These are phyloP conservation scores for Davidsoniella eucalypti DNA, from an alignment of 2,329 filamentous ascomycete genomes.

Conservation along the genomic window DNA sequence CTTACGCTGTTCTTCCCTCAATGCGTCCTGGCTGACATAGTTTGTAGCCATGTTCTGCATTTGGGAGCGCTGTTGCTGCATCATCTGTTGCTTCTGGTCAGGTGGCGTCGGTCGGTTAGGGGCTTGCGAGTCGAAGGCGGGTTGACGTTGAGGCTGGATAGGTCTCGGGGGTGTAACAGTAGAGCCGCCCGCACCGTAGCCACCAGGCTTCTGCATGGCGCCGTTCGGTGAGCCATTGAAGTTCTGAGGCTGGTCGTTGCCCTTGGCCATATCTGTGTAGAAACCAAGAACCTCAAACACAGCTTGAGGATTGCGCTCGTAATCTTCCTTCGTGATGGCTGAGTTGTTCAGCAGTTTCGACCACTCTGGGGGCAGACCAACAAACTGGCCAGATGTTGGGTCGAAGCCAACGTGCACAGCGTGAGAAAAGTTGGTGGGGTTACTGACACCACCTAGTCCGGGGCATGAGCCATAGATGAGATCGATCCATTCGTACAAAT, in stretches of 20 bases:
- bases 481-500: slow-evolving; percentile 98
- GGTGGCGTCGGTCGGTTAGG: slow-evolving; percentile 7
- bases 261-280: slow-evolving; percentile 69
- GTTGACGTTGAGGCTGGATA: slow-evolving; percentile 24
- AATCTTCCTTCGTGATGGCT: slow-evolving; percentile 95
- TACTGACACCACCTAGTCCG: slow-evolving; percentile 94
- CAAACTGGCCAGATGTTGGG: slow-evolving; percentile 84
- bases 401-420: slow-evolving; percentile 96
- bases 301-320: slow-evolving; percentile 86
- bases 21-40: slow-evolving; percentile 34
- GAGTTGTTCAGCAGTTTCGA: slow-evolving; percentile 91
- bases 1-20: slow-evolving; percentile 42
- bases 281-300: slow-evolving; percentile 71
- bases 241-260: slow-evolving; percentile 51
- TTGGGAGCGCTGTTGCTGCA: slow-evolving; percentile 34
- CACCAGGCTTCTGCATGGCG: slow-evolving; percentile 52
- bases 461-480: slow-evolving; percentile 93
- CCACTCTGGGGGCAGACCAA: slow-evolving; percentile 90
- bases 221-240: slow-evolving; percentile 38
- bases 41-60: slow-evolving; percentile 40
- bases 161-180: slow-evolving; percentile 54
- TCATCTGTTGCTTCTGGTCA: slow-evolving; percentile 19
- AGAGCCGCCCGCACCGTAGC: slow-evolving; percentile 38
- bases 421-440: slow-evolving; percentile 95
- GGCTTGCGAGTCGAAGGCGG: slow-evolving; percentile 17